Percentiles rank a stretch among this genome's conserved stretches.
phyloP scores from a whole-genome alignment of 1,284 basidiomycete genomes.

The Entoloma clypeatum region DNA sequence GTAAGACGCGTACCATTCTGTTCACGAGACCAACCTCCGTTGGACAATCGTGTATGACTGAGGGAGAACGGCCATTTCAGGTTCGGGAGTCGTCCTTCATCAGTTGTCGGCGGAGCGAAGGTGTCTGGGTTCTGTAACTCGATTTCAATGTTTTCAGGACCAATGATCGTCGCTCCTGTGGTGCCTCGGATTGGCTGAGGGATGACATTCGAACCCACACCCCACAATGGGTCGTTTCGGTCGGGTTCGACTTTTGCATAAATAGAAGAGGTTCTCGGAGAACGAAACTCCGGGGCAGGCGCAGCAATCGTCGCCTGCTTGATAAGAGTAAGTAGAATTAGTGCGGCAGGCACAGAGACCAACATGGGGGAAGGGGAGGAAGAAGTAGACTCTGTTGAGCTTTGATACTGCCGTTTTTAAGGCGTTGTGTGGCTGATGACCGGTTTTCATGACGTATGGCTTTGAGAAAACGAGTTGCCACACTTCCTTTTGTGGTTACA shows the following conservation, averaged over 20 bases:
- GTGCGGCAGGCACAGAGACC: not conserved
- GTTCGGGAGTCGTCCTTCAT: conserved; percentile 38
- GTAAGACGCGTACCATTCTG: conserved; percentile 39
- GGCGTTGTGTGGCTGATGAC: too few species aligned
- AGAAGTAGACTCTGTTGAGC: not conserved
- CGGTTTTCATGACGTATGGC: too few species aligned
- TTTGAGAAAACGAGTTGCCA: too few species aligned
- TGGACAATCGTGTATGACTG: conserved; percentile 49
- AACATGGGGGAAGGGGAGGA: not conserved
- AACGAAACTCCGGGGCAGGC: conserved; percentile 7
- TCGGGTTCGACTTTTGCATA: not conserved
- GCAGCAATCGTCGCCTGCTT: not conserved
- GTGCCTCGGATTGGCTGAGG: conserved; percentile 24
- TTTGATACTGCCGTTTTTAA: not conserved
- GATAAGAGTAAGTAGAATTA: conserved; percentile 3
- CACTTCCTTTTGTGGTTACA: too few species aligned
- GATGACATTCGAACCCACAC: conserved; percentile 4
- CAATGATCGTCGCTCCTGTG: conserved; percentile 36
- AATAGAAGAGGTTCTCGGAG: conserved; percentile 8
- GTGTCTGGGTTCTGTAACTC: conserved; percentile 46
- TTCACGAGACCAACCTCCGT: conserved; percentile 57
- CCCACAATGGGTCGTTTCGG: conserved; percentile 11
- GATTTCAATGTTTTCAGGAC: conserved; percentile 46
- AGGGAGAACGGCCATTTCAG: conserved; percentile 60
- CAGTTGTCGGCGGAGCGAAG: conserved; percentile 52